Evolutionary conservation across 768 basidiomycete species (phyloP).

Genomic region (Suillus decipiens): DNA sequence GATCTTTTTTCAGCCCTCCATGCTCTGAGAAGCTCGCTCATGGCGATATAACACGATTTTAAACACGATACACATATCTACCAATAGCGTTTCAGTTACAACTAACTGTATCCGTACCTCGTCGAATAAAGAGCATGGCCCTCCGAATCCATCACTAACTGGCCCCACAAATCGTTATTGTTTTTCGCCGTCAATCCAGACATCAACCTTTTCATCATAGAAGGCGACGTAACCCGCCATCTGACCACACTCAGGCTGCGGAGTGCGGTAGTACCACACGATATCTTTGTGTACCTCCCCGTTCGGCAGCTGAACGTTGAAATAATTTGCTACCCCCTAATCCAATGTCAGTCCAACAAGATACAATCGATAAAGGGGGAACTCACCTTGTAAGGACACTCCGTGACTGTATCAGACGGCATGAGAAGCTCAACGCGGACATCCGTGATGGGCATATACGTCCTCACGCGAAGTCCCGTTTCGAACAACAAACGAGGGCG

Average conservation of each 20-base stretch:
- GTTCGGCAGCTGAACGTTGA: slow-evolving; percentile 47
- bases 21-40: too few species aligned
- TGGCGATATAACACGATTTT: too few species aligned
- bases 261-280: slow-evolving; percentile 66
- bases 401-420: slow-evolving; percentile 46
- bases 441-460: slow-evolving; percentile 62
- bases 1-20: too few species aligned
- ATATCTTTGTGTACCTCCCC: slow-evolving; percentile 48
- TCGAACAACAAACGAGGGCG: slow-evolving; percentile 59
- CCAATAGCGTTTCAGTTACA: too few species aligned
- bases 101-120: too few species aligned
- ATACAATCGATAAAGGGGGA: background rate
- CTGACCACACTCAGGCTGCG: slow-evolving; percentile 49
- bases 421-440: slow-evolving; percentile 50
- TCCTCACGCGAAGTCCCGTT: slow-evolving; percentile 55
- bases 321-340: slow-evolving; percentile 64
- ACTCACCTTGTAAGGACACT: slow-evolving; percentile 66
- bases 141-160: background rate
- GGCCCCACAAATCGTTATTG: slow-evolving; percentile 25
- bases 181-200: slow-evolving; percentile 62
- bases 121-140: background rate
- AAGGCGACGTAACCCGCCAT: slow-evolving; percentile 58
- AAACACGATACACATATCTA: too few species aligned
- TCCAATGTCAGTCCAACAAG: slow-evolving; percentile 7
- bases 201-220: slow-evolving; percentile 68